Evolutionary conservation across 106 monocot genomes (phyloP), one percentile per base, ranked within the genome.

Genomic region (Platanthera guangdongensis): DNA sequence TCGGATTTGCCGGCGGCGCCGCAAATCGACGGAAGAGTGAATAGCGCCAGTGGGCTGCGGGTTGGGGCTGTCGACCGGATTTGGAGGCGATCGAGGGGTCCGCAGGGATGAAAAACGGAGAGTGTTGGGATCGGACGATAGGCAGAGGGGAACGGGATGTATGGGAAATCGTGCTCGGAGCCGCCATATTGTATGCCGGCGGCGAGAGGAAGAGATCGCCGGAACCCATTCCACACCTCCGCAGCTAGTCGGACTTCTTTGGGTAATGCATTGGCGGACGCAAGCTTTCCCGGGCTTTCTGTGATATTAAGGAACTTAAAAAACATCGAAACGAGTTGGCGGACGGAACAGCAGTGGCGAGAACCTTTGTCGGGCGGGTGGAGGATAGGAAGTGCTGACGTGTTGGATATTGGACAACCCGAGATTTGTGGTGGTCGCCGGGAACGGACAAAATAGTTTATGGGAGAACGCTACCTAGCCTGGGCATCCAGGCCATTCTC

Each of bases 1-100:
- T 22, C 14, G 88, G 79, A 9, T 45, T 80, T 16, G 64, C 22
- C 3, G 78, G 46, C 54, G 19, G 46, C 54, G 19, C 69, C 49
- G 14, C 18, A 18, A 76, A 62, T 19, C 74, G 79, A 18, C 72
- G 53, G 72, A 18, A 12, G 11, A 16, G 48, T 25, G 51, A 59
- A 57, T 57, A 47, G 11, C 52, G 21, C 52, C 1, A 18, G 12
- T 5, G 19, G 9, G 46, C 9, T 9, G 52, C 9, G 73, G 5
- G 18, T 25, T 52, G 22, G 25, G n/a, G 9, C 2, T 51, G 52
- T 46, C 50, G 75, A 55, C 54, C 57, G 10, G 32, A 45, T 32
- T 39, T 75, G 75, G 32, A 39, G 12, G 57, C 15, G 75, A 75
- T 15, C 32, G 75, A 57, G 45, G 15, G 15, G 25, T 75, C 75